Evolutionary conservation across 2,329 filamentous ascomycete species (phyloP), one percentile per base, ranked within the genome.

Genomic region (Phyllosticta capitalensis): DNA sequence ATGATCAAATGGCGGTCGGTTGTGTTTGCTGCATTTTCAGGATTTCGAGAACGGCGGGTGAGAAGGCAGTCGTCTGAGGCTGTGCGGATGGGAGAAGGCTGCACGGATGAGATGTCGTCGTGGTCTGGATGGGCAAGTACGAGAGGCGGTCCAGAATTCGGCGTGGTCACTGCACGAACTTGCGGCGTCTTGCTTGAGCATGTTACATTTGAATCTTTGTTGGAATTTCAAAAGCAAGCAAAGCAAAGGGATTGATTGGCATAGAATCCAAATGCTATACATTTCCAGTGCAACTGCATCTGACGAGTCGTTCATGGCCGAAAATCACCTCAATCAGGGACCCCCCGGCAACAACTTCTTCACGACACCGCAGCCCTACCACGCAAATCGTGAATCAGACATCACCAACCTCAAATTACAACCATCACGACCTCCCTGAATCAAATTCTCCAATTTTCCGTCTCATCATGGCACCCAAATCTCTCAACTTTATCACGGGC

Each of bases 401-500:
- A 26, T 26, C 24, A 7, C 24, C 24, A 26, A 26, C 24, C 7
- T 26, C 24, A 26, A 26, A 4, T 26, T 26, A 26, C 24, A 45
- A 45, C 14, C 38, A 45, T n/a, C 38, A 45, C 38, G 4, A 5
- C 17, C 38, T 45, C 30, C 24, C 24, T 26, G 24, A 26, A 4
- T 45, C 38, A 45, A n/a, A n/a, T n/a, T 14, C 9, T 38, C 33
- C 33, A 14, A 45, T n/a, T 7, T n/a, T 45, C n/a, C 38, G 14
- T 45, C n/a, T 30, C 33, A 51, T 9, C 14, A 81, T 81, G 76
- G 72, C 76, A 54, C 72, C 76, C 51, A 77, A 78, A 65, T 75
- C 79, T 63, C 78, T 99, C 65, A 92, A 95, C 75, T 99, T 99
- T 78, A 95, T 99, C 71, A 97, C 92, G 1, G 89, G 92, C 74